Percentiles rank a stretch among this genome's conserved stretches.
Conservation (phyloP, 306 rosid species). For the Prunus fruticosa region DNA sequence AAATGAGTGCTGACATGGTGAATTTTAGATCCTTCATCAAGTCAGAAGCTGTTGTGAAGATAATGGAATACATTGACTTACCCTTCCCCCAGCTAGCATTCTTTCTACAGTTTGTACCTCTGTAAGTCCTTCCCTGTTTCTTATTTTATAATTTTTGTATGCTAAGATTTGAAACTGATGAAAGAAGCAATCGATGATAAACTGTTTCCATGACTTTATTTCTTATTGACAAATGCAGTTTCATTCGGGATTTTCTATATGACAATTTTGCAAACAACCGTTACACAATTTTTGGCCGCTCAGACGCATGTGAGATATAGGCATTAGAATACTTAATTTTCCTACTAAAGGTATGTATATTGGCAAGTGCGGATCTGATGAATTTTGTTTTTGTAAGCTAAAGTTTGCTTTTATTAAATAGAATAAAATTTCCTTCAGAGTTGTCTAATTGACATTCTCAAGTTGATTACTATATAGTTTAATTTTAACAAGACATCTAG, state of each 20-base stretch:
- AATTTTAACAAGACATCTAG: neutral
- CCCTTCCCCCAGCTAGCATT: slow-evolving; percentile 87
- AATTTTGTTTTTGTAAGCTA: slow-evolving; percentile 1
- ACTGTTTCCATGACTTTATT: neutral
- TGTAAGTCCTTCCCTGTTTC: slow-evolving; percentile 49
- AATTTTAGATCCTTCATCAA: slow-evolving; percentile 71
- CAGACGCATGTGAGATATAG: slow-evolving; percentile 83
- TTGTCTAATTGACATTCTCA: slow-evolving; percentile 16
- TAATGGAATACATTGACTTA: slow-evolving; percentile 80
- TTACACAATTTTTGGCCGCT: slow-evolving; percentile 72
- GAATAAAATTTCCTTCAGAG: slow-evolving; percentile 17
- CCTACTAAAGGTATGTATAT: neutral
- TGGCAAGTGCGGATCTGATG: slow-evolving; percentile 13
- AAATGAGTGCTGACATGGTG: slow-evolving; percentile 22
- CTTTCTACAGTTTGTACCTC: slow-evolving; percentile 63
- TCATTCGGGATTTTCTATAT: slow-evolving; percentile 65
- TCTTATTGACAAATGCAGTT: slow-evolving; percentile 47
- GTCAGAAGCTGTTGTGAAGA: slow-evolving; percentile 90
- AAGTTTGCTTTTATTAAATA: neutral
- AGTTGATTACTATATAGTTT: neutral
- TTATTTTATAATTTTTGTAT: neutral
- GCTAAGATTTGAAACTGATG: neutral
- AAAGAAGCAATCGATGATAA: slow-evolving; percentile 10
- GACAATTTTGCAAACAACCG: slow-evolving; percentile 95
- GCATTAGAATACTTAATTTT: slow-evolving; percentile 3